Evolutionary conservation across 2,329 filamentous ascomycete species (phyloP).

Genomic region (Trichoderma gracile): DNA sequence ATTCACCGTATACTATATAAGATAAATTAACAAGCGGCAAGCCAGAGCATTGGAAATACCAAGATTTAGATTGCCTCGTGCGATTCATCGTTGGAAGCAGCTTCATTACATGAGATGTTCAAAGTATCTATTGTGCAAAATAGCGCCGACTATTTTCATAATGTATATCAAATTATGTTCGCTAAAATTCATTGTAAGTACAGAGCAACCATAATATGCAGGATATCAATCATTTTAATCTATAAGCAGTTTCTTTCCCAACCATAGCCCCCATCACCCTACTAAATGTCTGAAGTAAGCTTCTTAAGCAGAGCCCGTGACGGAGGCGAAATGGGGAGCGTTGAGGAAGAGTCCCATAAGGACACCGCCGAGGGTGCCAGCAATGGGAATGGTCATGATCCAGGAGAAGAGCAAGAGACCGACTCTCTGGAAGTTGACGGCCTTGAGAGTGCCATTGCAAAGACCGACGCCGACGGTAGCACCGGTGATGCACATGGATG

Average conservation of each 20-base stretch:
- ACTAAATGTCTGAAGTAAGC: not conserved
- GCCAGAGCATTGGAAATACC: no score
- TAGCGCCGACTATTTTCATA: not conserved
- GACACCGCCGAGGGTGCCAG: constrained; percentile 44
- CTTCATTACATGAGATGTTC: not conserved
- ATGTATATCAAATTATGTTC: not conserved
- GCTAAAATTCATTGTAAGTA: constrained; percentile 1
- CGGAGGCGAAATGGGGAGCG: constrained; percentile 38
- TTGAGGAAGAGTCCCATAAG: constrained; percentile 46
- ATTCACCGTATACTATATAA: no score
- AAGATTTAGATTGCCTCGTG: no score
- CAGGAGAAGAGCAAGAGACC: constrained; percentile 66
- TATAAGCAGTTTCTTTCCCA: not conserved
- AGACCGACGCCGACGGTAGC: constrained; percentile 77
- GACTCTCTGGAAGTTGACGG: constrained; percentile 75
- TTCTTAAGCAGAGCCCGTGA: not conserved
- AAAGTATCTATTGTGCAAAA: not conserved
- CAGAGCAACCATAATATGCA: constrained; percentile 5
- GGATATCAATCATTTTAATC: constrained; percentile 4
- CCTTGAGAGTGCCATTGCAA: constrained; percentile 70
- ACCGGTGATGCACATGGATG: constrained; percentile 77
- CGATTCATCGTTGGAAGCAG: no score
- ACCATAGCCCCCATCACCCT: no score
- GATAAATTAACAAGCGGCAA: no score
- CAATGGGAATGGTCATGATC: constrained; percentile 48